A percentile compares a stretch with the other conserved stretches of the same genome.
phyloP scores from a whole-genome alignment of 2,329 filamentous ascomycete species.

The Cyphellophora europaea region DNA sequence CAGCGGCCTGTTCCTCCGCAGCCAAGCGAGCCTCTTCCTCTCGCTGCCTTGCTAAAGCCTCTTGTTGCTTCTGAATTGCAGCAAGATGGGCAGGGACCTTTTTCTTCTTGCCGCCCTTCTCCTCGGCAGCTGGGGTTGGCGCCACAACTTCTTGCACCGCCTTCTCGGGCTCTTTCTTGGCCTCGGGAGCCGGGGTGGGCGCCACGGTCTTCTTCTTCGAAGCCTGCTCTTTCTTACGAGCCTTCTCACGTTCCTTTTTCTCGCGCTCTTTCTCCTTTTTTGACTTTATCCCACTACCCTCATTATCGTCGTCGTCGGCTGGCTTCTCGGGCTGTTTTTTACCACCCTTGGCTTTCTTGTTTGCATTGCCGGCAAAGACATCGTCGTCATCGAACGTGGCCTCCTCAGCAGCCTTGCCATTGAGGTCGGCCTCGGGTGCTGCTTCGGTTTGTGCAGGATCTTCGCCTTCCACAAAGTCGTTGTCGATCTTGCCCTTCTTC shows the following conservation, averaged over 20 bases:
- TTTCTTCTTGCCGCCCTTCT: slow-evolving; percentile 84
- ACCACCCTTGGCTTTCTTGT: slow-evolving; percentile 61
- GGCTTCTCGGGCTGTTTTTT: slow-evolving; percentile 37
- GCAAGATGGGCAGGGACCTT: slow-evolving; percentile 59
- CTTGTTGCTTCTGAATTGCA: slow-evolving; percentile 41
- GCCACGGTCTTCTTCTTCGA: slow-evolving; percentile 68
- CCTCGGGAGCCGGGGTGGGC: slow-evolving; percentile 37
- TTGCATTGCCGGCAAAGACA: slow-evolving; percentile 67
- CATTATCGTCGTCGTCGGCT: slow-evolving; percentile 38
- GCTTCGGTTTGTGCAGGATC: slow-evolving; percentile 36
- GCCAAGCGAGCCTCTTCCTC: slow-evolving; percentile 34
- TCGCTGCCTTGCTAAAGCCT: slow-evolving; percentile 33
- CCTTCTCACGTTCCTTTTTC: slow-evolving; percentile 98
- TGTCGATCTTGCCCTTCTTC: slow-evolving; percentile 73
- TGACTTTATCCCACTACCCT: slow-evolving; percentile 65
- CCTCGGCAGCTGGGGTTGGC: slow-evolving; percentile 45
- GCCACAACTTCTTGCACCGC: slow-evolving; percentile 41
- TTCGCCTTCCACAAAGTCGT: slow-evolving; percentile 67
- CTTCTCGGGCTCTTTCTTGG: slow-evolving; percentile 49
- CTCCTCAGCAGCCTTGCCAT: slow-evolving; percentile 67
- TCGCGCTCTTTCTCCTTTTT: slow-evolving; percentile 98
- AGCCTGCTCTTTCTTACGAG: slow-evolving; percentile 95
- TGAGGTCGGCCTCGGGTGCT: slow-evolving; percentile 37
- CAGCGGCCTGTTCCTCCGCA: slow-evolving; percentile 31
- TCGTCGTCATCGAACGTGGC: slow-evolving; percentile 74